Conservation (phyloP, 306 rosid genomes). For the Pachyrhizus erosus region DNA sequence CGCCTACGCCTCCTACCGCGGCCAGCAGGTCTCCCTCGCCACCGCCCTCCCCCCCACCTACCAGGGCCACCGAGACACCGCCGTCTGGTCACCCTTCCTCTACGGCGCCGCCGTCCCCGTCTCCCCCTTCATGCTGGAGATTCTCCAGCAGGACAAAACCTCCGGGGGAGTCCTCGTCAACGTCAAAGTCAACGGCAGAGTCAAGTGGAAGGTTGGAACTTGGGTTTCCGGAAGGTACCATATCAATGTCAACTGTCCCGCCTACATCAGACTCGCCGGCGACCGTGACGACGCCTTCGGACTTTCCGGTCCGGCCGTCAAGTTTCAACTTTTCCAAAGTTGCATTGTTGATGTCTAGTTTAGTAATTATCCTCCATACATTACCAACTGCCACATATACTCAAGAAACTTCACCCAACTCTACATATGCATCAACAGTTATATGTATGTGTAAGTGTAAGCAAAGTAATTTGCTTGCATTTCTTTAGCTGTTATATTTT, state of each 20-base stretch:
- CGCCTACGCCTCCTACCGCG: slow-evolving; percentile 59
- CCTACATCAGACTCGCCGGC: slow-evolving; percentile 52
- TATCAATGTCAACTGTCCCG: slow-evolving; percentile 68
- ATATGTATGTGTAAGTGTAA: too few relatives aligned
- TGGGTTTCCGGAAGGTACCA: slow-evolving; percentile 74
- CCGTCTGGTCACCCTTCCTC: slow-evolving; percentile 75
- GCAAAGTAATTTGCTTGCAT: slow-evolving; percentile 29
- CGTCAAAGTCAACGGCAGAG: slow-evolving; percentile 60
- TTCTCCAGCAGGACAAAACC: slow-evolving; percentile 54
- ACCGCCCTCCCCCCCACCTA: slow-evolving; percentile 55
- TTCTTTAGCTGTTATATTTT: not conserved
- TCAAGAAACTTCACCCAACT: too few relatives aligned
- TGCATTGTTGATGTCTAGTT: slow-evolving; percentile 70
- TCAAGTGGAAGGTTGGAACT: slow-evolving; percentile 84
- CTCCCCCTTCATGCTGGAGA: slow-evolving; percentile 42
- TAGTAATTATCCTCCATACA: too few relatives aligned
- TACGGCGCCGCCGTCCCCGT: slow-evolving; percentile 57
- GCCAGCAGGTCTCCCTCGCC: slow-evolving; percentile 61
- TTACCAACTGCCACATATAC: too few relatives aligned
- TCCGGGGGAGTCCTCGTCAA: slow-evolving; percentile 56
- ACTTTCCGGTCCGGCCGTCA: slow-evolving; percentile 42
- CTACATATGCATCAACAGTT: too few relatives aligned
- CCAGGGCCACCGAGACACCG: slow-evolving; percentile 65
- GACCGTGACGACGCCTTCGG: slow-evolving; percentile 8
- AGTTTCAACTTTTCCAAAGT: slow-evolving; percentile 57